Evolutionary conservation across 306 rosid genomes (phyloP).

Genomic region (Vigna radiata): DNA sequence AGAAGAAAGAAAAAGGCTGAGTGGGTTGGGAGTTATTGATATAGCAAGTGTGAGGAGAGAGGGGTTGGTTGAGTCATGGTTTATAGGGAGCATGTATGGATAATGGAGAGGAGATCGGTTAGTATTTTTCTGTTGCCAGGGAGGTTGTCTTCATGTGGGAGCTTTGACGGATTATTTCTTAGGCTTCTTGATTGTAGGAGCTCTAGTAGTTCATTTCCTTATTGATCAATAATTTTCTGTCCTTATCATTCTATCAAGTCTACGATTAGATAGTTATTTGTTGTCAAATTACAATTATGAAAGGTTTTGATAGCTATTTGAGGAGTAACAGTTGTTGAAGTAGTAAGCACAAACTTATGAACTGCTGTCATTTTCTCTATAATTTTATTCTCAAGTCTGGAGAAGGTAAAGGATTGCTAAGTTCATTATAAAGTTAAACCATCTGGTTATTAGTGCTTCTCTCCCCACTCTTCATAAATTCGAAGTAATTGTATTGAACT

Average conservation of each 20-base stretch:
- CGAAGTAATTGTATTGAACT: conserved; percentile 26
- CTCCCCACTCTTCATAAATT: conserved; percentile 34
- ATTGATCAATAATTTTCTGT: neutral
- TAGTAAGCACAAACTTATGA: conserved; percentile 30
- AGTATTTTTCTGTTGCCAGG: neutral
- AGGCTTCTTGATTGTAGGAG: neutral
- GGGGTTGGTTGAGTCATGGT: neutral
- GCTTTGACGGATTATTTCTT: neutral
- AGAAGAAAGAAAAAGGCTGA: conserved; percentile 3
- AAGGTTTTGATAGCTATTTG: conserved; percentile 18
- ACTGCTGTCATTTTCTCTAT: conserved; percentile 35
- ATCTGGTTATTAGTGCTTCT: conserved; percentile 5
- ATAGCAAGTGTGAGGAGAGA: conserved; percentile 3
- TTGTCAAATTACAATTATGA: conserved; percentile 25
- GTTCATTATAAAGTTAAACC: conserved; percentile 14
- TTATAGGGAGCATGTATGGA: neutral
- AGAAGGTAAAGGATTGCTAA: conserved; percentile 28
- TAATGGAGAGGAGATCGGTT: neutral
- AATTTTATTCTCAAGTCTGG: conserved; percentile 28
- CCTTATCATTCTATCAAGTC: conserved; percentile 1
- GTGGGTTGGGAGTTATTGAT: neutral
- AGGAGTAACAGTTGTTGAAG: conserved; percentile 22
- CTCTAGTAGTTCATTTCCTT: neutral
- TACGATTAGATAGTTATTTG: conserved; percentile 27
- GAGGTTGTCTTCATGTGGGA: neutral